Base-by-base conservation (phyloP, 768 basidiomycete genomes). In the Mycena indigotica region DNA sequence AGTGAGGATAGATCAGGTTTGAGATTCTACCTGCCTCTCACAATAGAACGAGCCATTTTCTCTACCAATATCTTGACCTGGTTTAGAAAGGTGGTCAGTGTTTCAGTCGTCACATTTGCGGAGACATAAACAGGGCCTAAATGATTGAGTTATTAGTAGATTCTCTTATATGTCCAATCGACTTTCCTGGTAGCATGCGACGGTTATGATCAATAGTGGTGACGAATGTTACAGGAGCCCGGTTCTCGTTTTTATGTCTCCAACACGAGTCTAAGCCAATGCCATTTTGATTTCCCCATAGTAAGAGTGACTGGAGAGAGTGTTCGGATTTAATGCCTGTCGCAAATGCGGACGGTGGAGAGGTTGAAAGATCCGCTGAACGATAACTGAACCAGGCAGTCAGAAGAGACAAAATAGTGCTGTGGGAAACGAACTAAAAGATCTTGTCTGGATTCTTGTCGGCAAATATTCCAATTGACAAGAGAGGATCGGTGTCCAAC, bases 241-340 rank as follows among this genome's bases (percentile, higher is more conserved):
- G 45, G 23, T 61, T 64, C 41, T 64, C 59, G 35, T 61, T 64
- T 54, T 61, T 64, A 48, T 64, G 55, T 23, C 62, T 50, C 50
- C 52, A 64, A 17, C 55, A 56, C 8, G 55, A 56, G 26, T 64
- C 62, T 1, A 53, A 50, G 3, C 62, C 62, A 13, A 63, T 39
- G 3, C 62, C 55, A 21, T 53, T 52, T 2, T 25, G 16, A n/a
- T 32, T 30, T 1, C 26, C 28, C 51, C 51, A 53, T 3, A 57
- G 44, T 5, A 57, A 44, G 4, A 57, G 28, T 1, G 51, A 52
- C 25, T 57, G 56, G 10, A 53, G 4, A 1, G 51, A 41, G 28
- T 58, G 52, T 12, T 10, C 17, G 24, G 44, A 51, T 35, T 58
- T 53, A 1, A 58, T 58, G 2, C 57, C 57, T 0, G 57, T 53